These are phyloP conservation scores for Yarrowia sp. DNA, from an alignment of 805 yeast species.

Conservation along the genomic window DNA sequence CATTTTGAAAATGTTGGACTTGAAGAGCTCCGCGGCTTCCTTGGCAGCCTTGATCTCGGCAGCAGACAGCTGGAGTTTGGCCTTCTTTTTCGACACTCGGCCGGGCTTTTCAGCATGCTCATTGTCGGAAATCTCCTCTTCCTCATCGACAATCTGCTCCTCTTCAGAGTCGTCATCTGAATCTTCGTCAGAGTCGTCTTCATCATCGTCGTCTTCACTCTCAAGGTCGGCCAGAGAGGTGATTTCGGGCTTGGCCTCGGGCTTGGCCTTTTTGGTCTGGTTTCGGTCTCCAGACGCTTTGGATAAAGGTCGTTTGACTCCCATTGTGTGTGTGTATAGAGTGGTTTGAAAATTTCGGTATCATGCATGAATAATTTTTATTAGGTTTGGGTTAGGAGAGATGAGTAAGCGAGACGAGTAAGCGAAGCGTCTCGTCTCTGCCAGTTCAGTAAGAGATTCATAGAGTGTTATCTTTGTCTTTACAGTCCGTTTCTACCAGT, in stretches of 20 bases:
- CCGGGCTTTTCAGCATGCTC: conserved; percentile 28
- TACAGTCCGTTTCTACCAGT: too few relatives aligned
- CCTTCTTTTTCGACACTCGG: conserved; percentile 30
- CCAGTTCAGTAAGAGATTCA: too few relatives aligned
- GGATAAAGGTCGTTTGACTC: conserved; percentile 19
- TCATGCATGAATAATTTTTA: conserved; percentile 18
- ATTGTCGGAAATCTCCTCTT: conserved; percentile 26
- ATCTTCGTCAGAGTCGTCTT: conserved; percentile 3
- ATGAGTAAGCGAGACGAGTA: neutral
- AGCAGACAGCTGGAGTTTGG: conserved; percentile 43
- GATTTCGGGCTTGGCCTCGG: conserved; percentile 7
- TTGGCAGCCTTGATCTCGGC: conserved; percentile 89
- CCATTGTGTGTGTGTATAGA: neutral
- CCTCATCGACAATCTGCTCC: neutral
- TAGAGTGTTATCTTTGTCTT: too few relatives aligned
- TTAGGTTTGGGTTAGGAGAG: neutral
- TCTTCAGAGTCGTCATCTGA: conserved; percentile 7
- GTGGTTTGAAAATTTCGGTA: neutral
- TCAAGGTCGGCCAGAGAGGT: conserved; percentile 26
- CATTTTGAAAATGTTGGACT: conserved; percentile 89
- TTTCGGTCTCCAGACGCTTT: neutral
- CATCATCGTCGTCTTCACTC: conserved; percentile 18
- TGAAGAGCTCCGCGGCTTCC: conserved; percentile 91
- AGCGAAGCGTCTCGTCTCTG: neutral
- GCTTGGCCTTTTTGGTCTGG: neutral